Conservation (phyloP, 1,284 basidiomycete species). For the Ustilago trichophora region DNA sequence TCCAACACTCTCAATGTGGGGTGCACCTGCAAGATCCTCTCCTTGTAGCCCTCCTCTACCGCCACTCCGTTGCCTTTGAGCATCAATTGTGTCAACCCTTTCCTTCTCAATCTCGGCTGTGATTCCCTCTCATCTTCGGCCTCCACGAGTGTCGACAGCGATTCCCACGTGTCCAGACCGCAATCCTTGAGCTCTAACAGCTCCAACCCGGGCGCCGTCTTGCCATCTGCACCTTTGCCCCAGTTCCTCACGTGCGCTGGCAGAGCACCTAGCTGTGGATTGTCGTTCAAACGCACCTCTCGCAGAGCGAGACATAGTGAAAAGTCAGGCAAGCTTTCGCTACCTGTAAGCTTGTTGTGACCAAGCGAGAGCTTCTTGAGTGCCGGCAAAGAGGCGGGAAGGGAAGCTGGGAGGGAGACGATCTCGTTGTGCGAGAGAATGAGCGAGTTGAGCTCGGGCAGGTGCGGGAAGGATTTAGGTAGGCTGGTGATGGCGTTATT, state of each 20-base stretch:
- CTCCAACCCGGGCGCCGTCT: constrained; percentile 52
- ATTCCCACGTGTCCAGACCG: constrained; percentile 48
- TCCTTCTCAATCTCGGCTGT: constrained; percentile 27
- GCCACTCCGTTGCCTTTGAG: constrained; percentile 56
- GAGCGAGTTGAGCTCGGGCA: constrained; percentile 64
- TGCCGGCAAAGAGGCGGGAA: constrained; percentile 52
- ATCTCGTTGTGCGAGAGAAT: constrained; percentile 61
- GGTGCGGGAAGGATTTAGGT: constrained; percentile 44
- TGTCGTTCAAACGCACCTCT: constrained; percentile 59
- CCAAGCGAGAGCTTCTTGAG: constrained; percentile 60
- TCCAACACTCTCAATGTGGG: constrained; percentile 51
- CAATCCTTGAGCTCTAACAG: constrained; percentile 59
- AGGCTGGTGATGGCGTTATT: constrained; percentile 49
- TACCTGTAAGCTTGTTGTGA: constrained; percentile 51
- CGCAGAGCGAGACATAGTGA: constrained; percentile 51
- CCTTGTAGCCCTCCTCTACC: constrained; percentile 27
- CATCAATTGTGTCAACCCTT: constrained; percentile 51
- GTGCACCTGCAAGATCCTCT: constrained; percentile 36
- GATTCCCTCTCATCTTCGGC: constrained; percentile 6
- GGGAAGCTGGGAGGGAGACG: constrained; percentile 41
- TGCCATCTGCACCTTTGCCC: constrained; percentile 58
- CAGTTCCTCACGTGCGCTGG: constrained; percentile 51
- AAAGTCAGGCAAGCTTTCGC: constrained; percentile 55
- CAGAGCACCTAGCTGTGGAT: constrained; percentile 31
- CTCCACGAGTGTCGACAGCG: constrained; percentile 35